phyloP scores from a whole-genome alignment of 2,329 filamentous ascomycete genomes.

The Hypoxylon sp. region DNA sequence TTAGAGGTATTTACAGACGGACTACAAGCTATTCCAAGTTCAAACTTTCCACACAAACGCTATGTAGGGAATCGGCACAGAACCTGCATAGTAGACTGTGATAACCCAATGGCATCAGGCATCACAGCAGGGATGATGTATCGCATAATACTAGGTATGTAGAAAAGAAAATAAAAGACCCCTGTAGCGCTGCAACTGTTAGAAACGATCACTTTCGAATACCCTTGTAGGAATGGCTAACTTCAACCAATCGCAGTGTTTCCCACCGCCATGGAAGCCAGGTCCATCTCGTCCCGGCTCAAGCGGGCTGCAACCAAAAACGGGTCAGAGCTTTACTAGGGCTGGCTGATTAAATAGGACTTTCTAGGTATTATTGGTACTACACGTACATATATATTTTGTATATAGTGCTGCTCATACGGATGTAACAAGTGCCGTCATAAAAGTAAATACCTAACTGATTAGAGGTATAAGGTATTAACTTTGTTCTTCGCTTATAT shows the following conservation, averaged over 20 bases:
- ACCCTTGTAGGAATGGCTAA: constrained; percentile 23
- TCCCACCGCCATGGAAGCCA: constrained; percentile 46
- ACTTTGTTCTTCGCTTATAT: neutral
- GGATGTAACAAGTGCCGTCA: neutral
- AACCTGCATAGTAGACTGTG: constrained; percentile 3
- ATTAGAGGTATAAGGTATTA: too few species aligned
- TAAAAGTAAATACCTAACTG: constrained; percentile 1
- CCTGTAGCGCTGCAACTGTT: constrained; percentile 38
- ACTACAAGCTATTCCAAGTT: neutral
- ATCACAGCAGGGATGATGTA: constrained; percentile 32
- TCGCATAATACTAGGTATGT: neutral
- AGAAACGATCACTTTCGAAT: constrained; percentile 35
- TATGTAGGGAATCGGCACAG: constrained; percentile 15
- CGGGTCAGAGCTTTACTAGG: constrained; percentile 22
- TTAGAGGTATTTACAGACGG: neutral
- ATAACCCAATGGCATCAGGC: constrained; percentile 33
- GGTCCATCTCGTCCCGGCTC: constrained; percentile 36
- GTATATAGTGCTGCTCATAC: too few species aligned
- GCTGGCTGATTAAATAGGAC: constrained; percentile 13
- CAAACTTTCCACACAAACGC: constrained; percentile 7
- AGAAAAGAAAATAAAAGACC: constrained; percentile 27
- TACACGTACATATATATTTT: neutral
- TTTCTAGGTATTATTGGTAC: constrained; percentile 16
- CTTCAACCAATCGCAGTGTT: constrained; percentile 43
- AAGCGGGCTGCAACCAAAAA: constrained; percentile 38